phyloP scores from a whole-genome alignment of 2,329 filamentous ascomycete species.

The Colletotrichum kahawae region DNA sequence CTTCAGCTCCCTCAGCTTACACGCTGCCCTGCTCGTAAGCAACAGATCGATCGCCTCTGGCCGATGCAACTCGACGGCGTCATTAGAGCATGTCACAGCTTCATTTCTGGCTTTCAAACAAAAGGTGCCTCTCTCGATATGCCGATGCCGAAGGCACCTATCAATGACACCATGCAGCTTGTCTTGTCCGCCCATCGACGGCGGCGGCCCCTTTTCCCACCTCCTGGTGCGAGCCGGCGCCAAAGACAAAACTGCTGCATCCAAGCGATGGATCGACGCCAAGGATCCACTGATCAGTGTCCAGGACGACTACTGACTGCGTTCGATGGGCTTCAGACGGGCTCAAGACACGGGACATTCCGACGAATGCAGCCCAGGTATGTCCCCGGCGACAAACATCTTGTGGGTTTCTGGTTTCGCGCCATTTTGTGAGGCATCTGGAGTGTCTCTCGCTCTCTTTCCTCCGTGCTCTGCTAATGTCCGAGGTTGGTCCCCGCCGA shows the following conservation, averaged over 20 bases:
- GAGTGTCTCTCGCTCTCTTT: neutral
- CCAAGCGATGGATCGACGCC: slow-evolving; percentile 12
- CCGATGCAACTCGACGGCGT: neutral
- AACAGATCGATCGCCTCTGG: neutral
- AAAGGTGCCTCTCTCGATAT: neutral
- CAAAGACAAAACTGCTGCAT: neutral
- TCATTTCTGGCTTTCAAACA: neutral
- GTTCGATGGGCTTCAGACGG: neutral
- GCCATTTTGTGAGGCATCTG: neutral
- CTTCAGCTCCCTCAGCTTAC: neutral
- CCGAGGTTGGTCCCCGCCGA: neutral
- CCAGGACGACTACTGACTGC: neutral
- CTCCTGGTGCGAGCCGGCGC: neutral
- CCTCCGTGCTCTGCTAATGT: neutral
- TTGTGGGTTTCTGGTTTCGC: neutral
- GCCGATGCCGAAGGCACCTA: neutral
- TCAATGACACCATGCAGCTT: neutral
- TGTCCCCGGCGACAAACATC: neutral
- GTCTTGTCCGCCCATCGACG: neutral
- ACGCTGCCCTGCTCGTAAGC: neutral
- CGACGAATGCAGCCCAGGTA: neutral
- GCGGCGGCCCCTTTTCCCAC: neutral
- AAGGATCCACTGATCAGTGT: neutral
- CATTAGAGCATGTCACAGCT: neutral
- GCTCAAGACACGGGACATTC: neutral